A percentile compares a stretch with the other conserved stretches of the same genome.
phyloP scores from a whole-genome alignment of 2,329 filamentous ascomycete genomes.

The Pseudogymnoascus sp. region DNA sequence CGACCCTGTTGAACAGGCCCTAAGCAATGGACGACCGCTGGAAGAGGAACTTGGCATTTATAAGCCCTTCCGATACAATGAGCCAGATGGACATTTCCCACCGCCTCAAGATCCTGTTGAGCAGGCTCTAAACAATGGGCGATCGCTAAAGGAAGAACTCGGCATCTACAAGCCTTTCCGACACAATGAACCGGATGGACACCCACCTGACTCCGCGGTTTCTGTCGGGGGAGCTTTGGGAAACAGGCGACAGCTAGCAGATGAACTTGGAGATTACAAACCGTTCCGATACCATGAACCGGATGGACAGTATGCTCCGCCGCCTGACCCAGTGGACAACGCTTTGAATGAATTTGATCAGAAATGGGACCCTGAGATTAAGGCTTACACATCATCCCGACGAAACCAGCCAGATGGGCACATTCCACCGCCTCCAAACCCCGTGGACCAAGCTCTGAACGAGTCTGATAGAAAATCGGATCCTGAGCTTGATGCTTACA shows the following conservation, averaged over 20 bases:
- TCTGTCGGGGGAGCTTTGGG: slow-evolving; percentile 31
- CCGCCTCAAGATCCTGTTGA: slow-evolving; percentile 26
- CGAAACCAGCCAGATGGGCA: slow-evolving; percentile 35
- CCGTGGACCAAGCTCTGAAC: slow-evolving; percentile 31
- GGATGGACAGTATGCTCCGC: slow-evolving; percentile 30
- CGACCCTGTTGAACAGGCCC: slow-evolving; percentile 29
- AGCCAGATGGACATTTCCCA: slow-evolving; percentile 32
- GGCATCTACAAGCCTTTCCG: slow-evolving; percentile 32
- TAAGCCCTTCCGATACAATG: slow-evolving; percentile 15
- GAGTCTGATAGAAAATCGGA: not conserved
- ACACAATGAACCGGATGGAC: slow-evolving; percentile 24
- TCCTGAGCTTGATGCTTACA: slow-evolving; percentile 23
- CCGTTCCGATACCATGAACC: slow-evolving; percentile 32
- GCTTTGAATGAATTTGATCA: slow-evolving; percentile 36
- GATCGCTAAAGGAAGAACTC: not conserved
- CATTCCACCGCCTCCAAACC: slow-evolving; percentile 20
- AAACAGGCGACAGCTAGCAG: not conserved
- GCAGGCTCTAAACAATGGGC: slow-evolving; percentile 27
- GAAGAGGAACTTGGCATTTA: slow-evolving; percentile 9
- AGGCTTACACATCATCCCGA: slow-evolving; percentile 23
- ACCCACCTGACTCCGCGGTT: slow-evolving; percentile 19
- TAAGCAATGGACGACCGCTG: slow-evolving; percentile 20
- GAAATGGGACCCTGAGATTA: not conserved
- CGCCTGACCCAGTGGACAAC: slow-evolving; percentile 29
- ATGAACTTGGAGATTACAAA: slow-evolving; percentile 28